Percentiles rank a stretch among this genome's conserved stretches.
Evolutionary conservation across 345 rosid species (phyloP).

Genomic region (Luvunga scandens): DNA sequence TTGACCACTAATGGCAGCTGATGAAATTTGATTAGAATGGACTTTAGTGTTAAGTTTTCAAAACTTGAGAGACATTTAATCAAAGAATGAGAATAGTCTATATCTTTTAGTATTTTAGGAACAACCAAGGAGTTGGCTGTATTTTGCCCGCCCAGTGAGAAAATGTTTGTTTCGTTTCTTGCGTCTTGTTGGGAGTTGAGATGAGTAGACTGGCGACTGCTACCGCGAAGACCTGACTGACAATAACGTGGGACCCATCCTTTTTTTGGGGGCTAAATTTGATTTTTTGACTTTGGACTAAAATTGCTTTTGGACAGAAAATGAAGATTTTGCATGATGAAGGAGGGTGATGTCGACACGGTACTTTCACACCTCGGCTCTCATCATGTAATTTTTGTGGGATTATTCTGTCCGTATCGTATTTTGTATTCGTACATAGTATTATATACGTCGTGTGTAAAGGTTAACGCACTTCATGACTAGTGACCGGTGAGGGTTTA

Average conservation of each 20-base stretch:
- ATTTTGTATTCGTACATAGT: too few relatives aligned
- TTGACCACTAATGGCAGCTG: too few relatives aligned
- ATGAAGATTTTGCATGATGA: not conserved
- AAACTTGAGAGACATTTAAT: too few relatives aligned
- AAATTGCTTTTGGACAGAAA: not conserved
- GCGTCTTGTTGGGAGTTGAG: constrained; percentile 29
- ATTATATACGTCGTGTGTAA: too few relatives aligned
- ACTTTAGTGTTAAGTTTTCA: not conserved
- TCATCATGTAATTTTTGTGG: too few relatives aligned
- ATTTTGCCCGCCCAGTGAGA: not conserved
- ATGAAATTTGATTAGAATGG: not conserved
- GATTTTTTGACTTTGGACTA: not conserved
- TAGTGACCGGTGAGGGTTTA: too few relatives aligned
- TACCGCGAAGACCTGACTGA: not conserved
- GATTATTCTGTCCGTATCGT: too few relatives aligned
- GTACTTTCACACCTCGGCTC: not conserved
- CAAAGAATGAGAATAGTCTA: not conserved
- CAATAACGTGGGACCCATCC: not conserved
- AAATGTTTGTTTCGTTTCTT: not conserved
- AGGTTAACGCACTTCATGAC: too few relatives aligned
- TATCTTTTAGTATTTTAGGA: too few relatives aligned
- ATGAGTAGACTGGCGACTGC: constrained; percentile 29
- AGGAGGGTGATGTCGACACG: not conserved
- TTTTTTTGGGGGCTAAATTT: not conserved
- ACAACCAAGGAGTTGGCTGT: not conserved